Conservation (phyloP, 2,329 filamentous ascomycete genomes). For the Colletotrichum kahawae region DNA sequence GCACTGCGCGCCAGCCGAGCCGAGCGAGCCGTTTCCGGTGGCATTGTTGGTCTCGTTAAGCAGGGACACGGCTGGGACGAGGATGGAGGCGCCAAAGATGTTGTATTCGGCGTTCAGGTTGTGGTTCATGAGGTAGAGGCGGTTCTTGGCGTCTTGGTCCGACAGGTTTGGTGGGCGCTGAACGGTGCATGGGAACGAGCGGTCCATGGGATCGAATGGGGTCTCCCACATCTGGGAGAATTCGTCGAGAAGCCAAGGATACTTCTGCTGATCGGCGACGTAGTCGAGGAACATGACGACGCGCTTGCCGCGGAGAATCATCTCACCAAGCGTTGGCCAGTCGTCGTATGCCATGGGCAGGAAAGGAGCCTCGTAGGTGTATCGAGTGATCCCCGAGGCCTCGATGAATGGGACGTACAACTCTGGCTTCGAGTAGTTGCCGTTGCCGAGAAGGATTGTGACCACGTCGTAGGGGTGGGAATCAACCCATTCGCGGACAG, state of each 20-base stretch:
- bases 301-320: conserved; percentile 74
- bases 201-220: conserved; percentile 74
- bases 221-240: conserved; percentile 93
- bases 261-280: conserved; percentile 75
- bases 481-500: conserved; percentile 75
- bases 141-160: conserved; percentile 56
- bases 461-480: conserved; percentile 85
- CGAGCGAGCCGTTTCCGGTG: conserved; percentile 70
- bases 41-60: conserved; percentile 76
- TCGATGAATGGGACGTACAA: conserved; percentile 74
- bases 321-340: conserved; percentile 82
- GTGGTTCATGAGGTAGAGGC: conserved; percentile 87
- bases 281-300: conserved; percentile 87
- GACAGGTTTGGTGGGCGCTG: conserved; percentile 76
- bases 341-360: conserved; percentile 73
- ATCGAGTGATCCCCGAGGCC: conserved; percentile 72
- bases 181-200: conserved; percentile 75
- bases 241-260: conserved; percentile 86
- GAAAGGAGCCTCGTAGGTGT: conserved; percentile 75
- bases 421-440: conserved; percentile 68
- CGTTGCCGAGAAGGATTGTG: conserved; percentile 85
- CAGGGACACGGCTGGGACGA: conserved; percentile 74
- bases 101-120: conserved; percentile 84
- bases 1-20: conserved; percentile 68
- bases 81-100: conserved; percentile 65